Conservation (phyloP, 495 filamentous ascomycete genomes). For the Astrothelium subdiscretum region DNA sequence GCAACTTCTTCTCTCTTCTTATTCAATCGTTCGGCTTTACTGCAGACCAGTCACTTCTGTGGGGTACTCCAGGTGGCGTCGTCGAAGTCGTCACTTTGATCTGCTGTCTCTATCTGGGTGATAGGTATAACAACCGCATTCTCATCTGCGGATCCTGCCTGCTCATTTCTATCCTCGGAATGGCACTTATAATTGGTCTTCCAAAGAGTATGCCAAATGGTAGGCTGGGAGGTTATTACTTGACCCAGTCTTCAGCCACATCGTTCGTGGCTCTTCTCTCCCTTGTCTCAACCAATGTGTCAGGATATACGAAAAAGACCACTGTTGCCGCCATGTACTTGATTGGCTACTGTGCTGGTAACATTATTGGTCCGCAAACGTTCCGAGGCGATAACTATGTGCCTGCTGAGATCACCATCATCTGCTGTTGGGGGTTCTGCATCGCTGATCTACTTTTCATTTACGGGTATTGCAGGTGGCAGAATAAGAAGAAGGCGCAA, state of each 20-base stretch:
- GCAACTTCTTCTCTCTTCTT: conserved; percentile 61
- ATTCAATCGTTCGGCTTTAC: conserved; percentile 50
- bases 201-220: conserved; percentile 47
- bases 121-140: conserved; percentile 45
- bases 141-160: conserved; percentile 33
- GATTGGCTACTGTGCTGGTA: conserved; percentile 30
- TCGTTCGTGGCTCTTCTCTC: conserved; percentile 47
- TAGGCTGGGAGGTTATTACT: conserved; percentile 51
- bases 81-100: conserved; percentile 54
- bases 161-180: conserved; percentile 38
- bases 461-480: conserved; percentile 45
- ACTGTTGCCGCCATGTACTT: conserved; percentile 59
- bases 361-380: conserved; percentile 43
- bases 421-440: conserved; percentile 49
- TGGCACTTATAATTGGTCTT: conserved; percentile 55
- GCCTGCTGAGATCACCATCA: conserved; percentile 56
- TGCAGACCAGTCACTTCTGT: conserved; percentile 48
- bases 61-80: conserved; percentile 54
- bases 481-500: conserved; percentile 52
- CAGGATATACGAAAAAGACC: conserved; percentile 66
- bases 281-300: conserved; percentile 53
- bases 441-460: conserved; percentile 49
- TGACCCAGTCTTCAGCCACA: conserved; percentile 48
- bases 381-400: conserved; percentile 52
- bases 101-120: conserved; percentile 47